Conservation (phyloP, 768 basidiomycete species). For the Imleria badia region DNA sequence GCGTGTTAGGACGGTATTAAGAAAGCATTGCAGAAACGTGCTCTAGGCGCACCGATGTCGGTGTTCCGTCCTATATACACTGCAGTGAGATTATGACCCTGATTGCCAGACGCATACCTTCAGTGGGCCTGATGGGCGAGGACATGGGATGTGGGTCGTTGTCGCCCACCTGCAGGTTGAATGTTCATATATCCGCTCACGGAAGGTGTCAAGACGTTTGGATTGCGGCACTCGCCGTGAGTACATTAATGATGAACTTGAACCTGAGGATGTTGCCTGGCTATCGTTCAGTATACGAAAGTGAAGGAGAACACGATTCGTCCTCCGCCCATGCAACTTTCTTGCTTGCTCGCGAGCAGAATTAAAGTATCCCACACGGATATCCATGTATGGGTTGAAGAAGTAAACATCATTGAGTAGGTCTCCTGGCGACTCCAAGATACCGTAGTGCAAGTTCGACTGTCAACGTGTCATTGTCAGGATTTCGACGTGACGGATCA, state of each 20-base stretch:
- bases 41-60: background rate
- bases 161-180: background rate
- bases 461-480: no score
- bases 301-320: no score
- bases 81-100: background rate
- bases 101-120: background rate
- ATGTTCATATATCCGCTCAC: no score
- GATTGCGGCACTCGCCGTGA: background rate
- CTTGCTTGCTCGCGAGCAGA: background rate
- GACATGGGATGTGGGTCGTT: background rate
- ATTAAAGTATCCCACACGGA: no score
- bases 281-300: no score
- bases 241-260: background rate
- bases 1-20: background rate
- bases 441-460: no score
- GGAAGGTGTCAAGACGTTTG: no score
- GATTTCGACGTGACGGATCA: background rate
- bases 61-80: background rate
- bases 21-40: conserved; percentile 4
- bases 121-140: background rate
- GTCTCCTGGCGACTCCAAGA: no score
- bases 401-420: no score
- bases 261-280: background rate
- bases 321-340: background rate
- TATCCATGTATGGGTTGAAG: no score